These are phyloP conservation scores for Ascochyta fabae DNA, from an alignment of 2,329 filamentous ascomycete genomes.

Conservation along the genomic window DNA sequence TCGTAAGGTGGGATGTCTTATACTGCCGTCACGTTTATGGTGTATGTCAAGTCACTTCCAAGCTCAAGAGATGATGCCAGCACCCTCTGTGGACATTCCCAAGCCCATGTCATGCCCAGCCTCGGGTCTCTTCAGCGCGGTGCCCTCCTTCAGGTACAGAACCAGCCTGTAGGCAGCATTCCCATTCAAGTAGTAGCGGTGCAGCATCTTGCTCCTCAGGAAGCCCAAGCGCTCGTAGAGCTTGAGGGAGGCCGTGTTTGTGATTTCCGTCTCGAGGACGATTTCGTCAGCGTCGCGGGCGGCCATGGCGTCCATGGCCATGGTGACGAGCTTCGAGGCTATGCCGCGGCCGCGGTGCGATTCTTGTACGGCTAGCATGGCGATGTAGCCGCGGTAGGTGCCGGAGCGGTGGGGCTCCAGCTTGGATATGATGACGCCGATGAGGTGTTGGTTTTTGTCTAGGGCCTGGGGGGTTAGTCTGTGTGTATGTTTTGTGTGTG, in stretches of 20 bases:
- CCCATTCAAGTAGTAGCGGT: slow-evolving; percentile 95
- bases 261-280: slow-evolving; percentile 94
- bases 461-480: slow-evolving; percentile 33
- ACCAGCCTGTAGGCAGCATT: slow-evolving; percentile 92
- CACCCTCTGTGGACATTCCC: slow-evolving; percentile 7
- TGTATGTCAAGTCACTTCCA: too few species aligned
- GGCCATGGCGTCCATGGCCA: slow-evolving; percentile 90
- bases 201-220: slow-evolving; percentile 86
- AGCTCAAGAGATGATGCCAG: slow-evolving; percentile 5
- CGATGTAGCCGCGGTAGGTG: slow-evolving; percentile 91
- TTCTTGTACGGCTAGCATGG: slow-evolving; percentile 93
- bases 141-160: slow-evolving; percentile 70
- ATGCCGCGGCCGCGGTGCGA: slow-evolving; percentile 83
- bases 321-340: slow-evolving; percentile 82
- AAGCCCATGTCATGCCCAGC: slow-evolving; percentile 6
- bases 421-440: slow-evolving; percentile 94
- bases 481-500: background rate
- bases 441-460: slow-evolving; percentile 61
- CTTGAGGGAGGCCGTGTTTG: slow-evolving; percentile 86
- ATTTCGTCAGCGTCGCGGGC: slow-evolving; percentile 87
- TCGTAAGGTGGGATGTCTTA: background rate
- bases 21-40: too few species aligned
- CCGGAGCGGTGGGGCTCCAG: slow-evolving; percentile 88
- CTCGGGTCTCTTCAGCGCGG: slow-evolving; percentile 40
- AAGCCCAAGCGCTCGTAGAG: slow-evolving; percentile 94